phyloP scores from a whole-genome alignment of 1,284 basidiomycete genomes.

The Tranzscheliella williamsii region DNA sequence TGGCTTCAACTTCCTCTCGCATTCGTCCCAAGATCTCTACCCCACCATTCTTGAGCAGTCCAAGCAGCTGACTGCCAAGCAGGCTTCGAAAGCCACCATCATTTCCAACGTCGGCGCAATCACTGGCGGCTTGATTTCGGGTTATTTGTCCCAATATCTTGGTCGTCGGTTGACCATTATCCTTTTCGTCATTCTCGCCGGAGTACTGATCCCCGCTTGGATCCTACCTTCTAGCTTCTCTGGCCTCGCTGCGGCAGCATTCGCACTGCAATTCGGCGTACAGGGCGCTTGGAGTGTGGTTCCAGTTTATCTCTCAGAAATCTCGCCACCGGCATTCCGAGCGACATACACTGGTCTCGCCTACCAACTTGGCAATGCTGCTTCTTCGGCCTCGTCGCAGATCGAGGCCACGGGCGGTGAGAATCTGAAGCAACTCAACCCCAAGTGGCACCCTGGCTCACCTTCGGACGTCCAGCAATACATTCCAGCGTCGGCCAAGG shows the following conservation, averaged over 20 bases:
- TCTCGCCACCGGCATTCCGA: slow-evolving; percentile 87
- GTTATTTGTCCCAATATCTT: slow-evolving; percentile 77
- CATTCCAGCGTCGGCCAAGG: slow-evolving; percentile 80
- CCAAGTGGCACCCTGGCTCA: slow-evolving; percentile 25
- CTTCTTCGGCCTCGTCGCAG: slow-evolving; percentile 82
- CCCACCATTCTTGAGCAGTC: slow-evolving; percentile 52
- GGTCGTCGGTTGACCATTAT: slow-evolving; percentile 87
- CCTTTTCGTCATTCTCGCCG: slow-evolving; percentile 63
- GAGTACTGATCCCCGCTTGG: slow-evolving; percentile 59
- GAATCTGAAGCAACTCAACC: slow-evolving; percentile 43
- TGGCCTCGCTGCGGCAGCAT: slow-evolving; percentile 63
- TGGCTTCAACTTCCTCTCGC: slow-evolving; percentile 83
- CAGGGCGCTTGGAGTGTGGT: slow-evolving; percentile 68
- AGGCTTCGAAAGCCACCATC: slow-evolving; percentile 83
- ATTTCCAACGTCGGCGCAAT: slow-evolving; percentile 82
- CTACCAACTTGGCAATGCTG: slow-evolving; percentile 77
- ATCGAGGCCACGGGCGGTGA: slow-evolving; percentile 78
- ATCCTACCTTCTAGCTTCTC: slow-evolving; percentile 61
- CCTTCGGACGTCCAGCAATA: slow-evolving; percentile 53
- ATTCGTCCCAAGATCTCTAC: slow-evolving; percentile 54
- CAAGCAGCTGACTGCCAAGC: slow-evolving; percentile 62
- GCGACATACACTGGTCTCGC: slow-evolving; percentile 89
- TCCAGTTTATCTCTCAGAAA: slow-evolving; percentile 84
- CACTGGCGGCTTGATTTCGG: slow-evolving; percentile 76
- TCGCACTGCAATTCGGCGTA: slow-evolving; percentile 63